A percentile compares a stretch with the other conserved stretches of the same genome.
Conservation (phyloP, 176 grass and related monocot genomes). For the Musa schizocarpa region DNA sequence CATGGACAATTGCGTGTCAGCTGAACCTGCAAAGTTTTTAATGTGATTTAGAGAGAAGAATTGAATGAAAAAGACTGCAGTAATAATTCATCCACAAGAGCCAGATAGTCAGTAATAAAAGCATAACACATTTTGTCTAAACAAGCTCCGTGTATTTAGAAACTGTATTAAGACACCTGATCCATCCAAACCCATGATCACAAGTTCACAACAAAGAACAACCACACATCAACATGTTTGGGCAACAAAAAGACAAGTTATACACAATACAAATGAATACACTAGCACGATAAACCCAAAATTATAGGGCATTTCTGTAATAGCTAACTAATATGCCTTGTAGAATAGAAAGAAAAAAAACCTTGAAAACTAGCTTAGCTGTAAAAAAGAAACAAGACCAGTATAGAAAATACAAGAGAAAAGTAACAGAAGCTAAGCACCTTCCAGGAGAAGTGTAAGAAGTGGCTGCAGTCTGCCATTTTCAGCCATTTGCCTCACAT, state of each 20-base stretch:
- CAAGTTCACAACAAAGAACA: not conserved
- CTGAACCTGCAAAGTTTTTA: constrained; percentile 42
- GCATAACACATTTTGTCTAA: too few species aligned
- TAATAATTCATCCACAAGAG: not conserved
- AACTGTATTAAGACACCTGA: not conserved
- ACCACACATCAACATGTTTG: not conserved
- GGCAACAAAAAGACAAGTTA: not conserved
- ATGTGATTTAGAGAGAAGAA: not conserved
- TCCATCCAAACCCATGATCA: not conserved
- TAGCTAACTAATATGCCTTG: not conserved
- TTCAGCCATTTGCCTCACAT: constrained; percentile 98
- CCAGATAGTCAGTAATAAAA: not conserved
- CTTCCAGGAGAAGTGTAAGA: constrained; percentile 85
- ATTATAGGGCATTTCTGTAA: not conserved
- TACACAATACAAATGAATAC: not conserved
- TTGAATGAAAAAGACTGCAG: not conserved
- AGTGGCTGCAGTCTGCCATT: constrained; percentile 81
- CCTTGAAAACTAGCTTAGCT: too few species aligned
- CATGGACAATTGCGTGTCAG: constrained; percentile 68
- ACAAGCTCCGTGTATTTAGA: too few species aligned
- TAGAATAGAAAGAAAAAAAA: too few species aligned
- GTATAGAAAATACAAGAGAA: not conserved
- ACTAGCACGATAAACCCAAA: not conserved
- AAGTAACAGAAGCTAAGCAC: constrained; percentile 23
- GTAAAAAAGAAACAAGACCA: not conserved